A percentile compares a stretch with the other conserved stretches of the same genome.
These are phyloP conservation scores for Mucor circinelloides DNA, from an alignment of 371 early-diverging fungal species.

Conservation along the genomic window DNA sequence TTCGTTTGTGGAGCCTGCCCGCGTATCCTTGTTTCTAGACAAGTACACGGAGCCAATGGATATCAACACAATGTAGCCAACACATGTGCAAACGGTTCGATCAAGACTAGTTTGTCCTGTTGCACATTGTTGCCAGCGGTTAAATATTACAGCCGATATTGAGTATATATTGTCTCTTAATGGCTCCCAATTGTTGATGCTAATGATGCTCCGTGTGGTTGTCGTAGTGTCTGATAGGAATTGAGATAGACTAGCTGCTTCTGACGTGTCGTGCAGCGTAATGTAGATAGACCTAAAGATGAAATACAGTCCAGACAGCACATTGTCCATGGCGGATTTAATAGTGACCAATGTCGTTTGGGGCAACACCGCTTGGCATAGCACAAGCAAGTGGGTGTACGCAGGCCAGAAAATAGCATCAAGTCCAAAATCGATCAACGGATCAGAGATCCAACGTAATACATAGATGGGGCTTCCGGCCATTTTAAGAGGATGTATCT, in stretches of 20 bases:
- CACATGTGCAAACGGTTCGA: conserved; percentile 31
- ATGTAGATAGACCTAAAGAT: conserved; percentile 14
- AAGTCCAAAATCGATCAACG: conserved; percentile 50
- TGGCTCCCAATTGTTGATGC: conserved; percentile 2
- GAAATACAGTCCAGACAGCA: background rate
- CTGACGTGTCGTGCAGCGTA: background rate
- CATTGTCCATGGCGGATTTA: background rate
- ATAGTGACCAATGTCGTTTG: background rate
- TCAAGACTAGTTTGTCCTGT: conserved; percentile 30
- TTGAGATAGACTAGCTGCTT: background rate
- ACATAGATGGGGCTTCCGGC: conserved; percentile 47
- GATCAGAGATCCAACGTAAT: conserved; percentile 51
- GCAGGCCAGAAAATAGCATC: conserved; percentile 26
- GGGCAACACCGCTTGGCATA: background rate
- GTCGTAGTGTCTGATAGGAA: conserved; percentile 5
- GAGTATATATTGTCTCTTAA: conserved; percentile 3
- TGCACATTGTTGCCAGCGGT: conserved; percentile 37
- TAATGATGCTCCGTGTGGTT: background rate
- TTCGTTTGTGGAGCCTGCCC: conserved; percentile 40
- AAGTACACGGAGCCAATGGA: conserved; percentile 44
- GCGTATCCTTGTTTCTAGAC: conserved; percentile 24
- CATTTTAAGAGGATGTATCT: conserved; percentile 52
- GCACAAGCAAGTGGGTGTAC: background rate
- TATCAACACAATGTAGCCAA: conserved; percentile 39
- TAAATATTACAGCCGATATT: conserved; percentile 6